Evolutionary conservation across 1,284 basidiomycete species (phyloP), one percentile per base, ranked within the genome.

Genomic region (Melampsora americana): DNA sequence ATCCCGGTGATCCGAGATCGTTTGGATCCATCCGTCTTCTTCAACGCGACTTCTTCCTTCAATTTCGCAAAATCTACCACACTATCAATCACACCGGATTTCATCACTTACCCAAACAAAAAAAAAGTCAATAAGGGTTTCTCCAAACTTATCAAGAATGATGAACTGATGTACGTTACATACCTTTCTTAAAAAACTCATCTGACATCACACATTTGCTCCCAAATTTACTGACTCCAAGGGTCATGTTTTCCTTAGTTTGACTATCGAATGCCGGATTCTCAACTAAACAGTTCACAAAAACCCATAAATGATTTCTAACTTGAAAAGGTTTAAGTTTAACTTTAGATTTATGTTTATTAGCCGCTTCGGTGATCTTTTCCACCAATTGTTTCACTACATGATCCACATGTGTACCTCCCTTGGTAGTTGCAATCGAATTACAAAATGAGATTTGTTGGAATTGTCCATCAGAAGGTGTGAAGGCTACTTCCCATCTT

Each of bases 221-320:
- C 1, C 87, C 88, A 82, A 99, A 99, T 82, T 96, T 95, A 66
- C 89, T 90, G 53, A 90, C 86, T 30, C 91, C 90, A 65, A 99
- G 85, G 1, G 95, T 99, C 79, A 99, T 85, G 9, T 90, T 92
- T 84, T 99, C 96, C 85, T 99, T 99, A 65, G 96, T 99, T 84
- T 99, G 96, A 85, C 93, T 95, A 86, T 99, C 95, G 84, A 99
- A 99, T 0, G 95, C 93, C 11, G 96, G 95, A 82, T 99, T 99
- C 85, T 97, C 95, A 79, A 99, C 91, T 78, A 97, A 86, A 28
- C 92, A 90, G 81, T 99, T 99, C 83, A 99, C 91, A 82, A 99
- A 99, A 78, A 99, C 88, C 93, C 93, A 96, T 88, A 99, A 93
- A 82, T 99, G 95, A 82, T 92, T 95, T 86, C 93, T 95, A 85